These are phyloP conservation scores for Emergomyces pasteurianus DNA, from an alignment of 2,329 filamentous ascomycete species.

Conservation along the genomic window DNA sequence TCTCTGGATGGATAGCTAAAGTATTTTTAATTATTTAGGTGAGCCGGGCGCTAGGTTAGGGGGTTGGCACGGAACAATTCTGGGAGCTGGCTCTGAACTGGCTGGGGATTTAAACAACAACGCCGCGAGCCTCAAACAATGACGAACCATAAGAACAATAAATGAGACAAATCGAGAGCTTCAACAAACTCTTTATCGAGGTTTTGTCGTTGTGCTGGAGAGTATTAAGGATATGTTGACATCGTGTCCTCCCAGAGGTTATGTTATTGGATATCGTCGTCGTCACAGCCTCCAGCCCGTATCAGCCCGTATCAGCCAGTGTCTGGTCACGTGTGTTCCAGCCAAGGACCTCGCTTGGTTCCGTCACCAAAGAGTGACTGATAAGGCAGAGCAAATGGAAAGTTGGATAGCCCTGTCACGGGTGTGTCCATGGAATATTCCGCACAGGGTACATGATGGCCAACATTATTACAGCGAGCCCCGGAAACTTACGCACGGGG, in stretches of 20 bases:
- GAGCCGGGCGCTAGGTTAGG: not conserved
- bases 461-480: not conserved
- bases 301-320: not conserved
- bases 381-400: no score
- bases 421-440: not conserved
- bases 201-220: not conserved
- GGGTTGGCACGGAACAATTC: not conserved
- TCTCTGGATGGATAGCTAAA: not conserved
- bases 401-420: not conserved
- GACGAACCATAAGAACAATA: not conserved
- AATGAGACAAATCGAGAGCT: not conserved
- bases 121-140: not conserved
- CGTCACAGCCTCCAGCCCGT: not conserved
- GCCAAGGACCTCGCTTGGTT: no score
- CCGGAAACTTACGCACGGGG: not conserved
- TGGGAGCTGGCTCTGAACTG: not conserved
- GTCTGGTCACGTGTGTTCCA: not conserved
- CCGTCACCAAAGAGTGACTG: not conserved
- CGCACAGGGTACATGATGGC: not conserved
- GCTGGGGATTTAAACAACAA: not conserved
- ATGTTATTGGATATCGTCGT: not conserved
- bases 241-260: not conserved
- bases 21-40: not conserved
- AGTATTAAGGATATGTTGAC: not conserved
- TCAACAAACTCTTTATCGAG: not conserved